Evolutionary conservation across 2,329 filamentous ascomycete genomes (phyloP).

Genomic region (Botrytis fragariae): DNA sequence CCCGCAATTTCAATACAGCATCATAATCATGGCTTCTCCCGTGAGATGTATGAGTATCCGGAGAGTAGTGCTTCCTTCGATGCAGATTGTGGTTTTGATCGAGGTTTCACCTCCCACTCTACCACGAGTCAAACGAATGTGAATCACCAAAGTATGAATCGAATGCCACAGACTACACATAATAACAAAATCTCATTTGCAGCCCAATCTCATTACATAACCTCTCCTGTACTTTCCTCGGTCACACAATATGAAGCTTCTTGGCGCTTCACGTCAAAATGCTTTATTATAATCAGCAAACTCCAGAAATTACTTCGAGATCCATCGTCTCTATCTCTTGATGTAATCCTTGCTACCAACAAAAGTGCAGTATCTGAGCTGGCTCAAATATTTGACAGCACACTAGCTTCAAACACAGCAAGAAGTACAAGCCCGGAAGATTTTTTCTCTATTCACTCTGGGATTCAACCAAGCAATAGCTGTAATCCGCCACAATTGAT

Average conservation of each 20-base stretch:
- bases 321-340: conserved; percentile 10
- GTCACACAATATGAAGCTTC: neutral
- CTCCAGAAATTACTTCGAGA: conserved; percentile 11
- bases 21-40: neutral
- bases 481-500: neutral
- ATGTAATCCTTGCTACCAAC: conserved; percentile 13
- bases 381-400: neutral
- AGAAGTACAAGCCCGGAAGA: neutral
- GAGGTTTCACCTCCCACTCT: neutral
- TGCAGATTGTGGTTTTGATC: neutral
- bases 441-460: neutral
- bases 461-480: neutral
- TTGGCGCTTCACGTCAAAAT: conserved; percentile 5
- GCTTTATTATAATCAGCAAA: conserved; percentile 6
- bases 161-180: neutral
- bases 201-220: neutral
- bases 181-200: neutral
- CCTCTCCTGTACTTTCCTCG: neutral
- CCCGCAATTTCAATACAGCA: neutral
- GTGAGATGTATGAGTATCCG: neutral
- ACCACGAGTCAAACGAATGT: too few species aligned
- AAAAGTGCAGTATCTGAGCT: conserved; percentile 12
- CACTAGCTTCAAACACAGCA: neutral
- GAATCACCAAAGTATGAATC: neutral
- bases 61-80: neutral